These are phyloP conservation scores for Phoma herbarum DNA, from an alignment of 2,329 filamentous ascomycete species.

Conservation along the genomic window DNA sequence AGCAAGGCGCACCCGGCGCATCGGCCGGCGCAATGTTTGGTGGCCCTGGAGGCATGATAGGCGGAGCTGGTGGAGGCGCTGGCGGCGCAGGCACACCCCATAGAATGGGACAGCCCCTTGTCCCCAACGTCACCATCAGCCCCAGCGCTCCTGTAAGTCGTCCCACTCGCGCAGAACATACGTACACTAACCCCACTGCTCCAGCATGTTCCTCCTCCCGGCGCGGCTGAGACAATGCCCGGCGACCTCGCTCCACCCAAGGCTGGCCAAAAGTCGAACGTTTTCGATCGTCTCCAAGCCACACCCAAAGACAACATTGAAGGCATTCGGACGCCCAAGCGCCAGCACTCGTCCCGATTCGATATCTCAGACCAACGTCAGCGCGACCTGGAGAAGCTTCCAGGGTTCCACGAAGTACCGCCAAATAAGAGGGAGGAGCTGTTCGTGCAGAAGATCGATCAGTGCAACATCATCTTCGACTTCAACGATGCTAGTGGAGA, in stretches of 20 bases:
- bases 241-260: slow-evolving; percentile 95
- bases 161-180: not conserved
- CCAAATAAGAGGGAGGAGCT: slow-evolving; percentile 94
- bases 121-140: slow-evolving; percentile 92
- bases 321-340: slow-evolving; percentile 91
- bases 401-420: slow-evolving; percentile 96
- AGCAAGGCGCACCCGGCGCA: slow-evolving; percentile 43
- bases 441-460: slow-evolving; percentile 99
- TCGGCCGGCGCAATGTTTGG: slow-evolving; percentile 46
- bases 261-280: slow-evolving; percentile 84
- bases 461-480: slow-evolving; percentile 99
- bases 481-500: slow-evolving; percentile 98
- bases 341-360: slow-evolving; percentile 96
- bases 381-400: slow-evolving; percentile 94
- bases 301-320: slow-evolving; percentile 97
- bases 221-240: slow-evolving; percentile 96
- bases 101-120: slow-evolving; percentile 69
- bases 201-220: slow-evolving; percentile 90
- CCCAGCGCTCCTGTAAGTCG: slow-evolving; percentile 76
- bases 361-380: slow-evolving; percentile 91
- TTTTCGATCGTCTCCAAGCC: slow-evolving; percentile 88
- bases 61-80: slow-evolving; percentile 57
- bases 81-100: slow-evolving; percentile 64
- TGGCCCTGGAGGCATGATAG: slow-evolving; percentile 38
- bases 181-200: slow-evolving; percentile 17